phyloP scores from a whole-genome alignment of 2,329 filamentous ascomycete species.

The Microsporum canis region DNA sequence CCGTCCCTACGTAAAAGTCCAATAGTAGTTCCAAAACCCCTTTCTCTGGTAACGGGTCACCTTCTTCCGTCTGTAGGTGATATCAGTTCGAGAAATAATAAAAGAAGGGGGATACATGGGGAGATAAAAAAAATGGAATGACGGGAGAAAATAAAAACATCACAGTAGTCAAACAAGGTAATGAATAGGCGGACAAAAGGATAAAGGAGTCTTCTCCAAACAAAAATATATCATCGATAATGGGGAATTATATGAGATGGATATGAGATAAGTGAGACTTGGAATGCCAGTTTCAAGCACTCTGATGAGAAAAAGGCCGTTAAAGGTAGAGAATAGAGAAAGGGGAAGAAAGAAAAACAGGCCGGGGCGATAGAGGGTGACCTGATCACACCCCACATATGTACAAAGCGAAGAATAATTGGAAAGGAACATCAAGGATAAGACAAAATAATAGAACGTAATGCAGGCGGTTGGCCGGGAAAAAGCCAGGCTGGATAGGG shows the following conservation, averaged over 20 bases:
- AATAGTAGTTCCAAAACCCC: not conserved
- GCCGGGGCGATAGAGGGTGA: not conserved
- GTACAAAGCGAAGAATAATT: not conserved
- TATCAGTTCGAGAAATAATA: not conserved
- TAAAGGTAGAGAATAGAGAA: not conserved
- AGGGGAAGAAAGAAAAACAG: not conserved
- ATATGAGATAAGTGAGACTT: not conserved
- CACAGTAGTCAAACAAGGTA: not conserved
- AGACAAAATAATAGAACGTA: slow-evolving; percentile 1
- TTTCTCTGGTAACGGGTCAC: not conserved
- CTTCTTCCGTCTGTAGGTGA: not conserved
- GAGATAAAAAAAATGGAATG: not conserved
- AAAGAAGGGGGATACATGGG: not conserved
- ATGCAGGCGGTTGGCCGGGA: not conserved
- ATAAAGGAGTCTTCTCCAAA: not conserved
- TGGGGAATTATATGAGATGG: not conserved
- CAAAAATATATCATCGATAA: not conserved
- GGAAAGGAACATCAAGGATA: not conserved
- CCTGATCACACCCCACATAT: not conserved
- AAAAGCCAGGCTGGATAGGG: not conserved
- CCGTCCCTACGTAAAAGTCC: not conserved
- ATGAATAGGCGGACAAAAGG: not conserved
- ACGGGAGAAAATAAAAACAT: not conserved
- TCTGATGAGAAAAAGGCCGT: not conserved
- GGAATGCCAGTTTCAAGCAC: slow-evolving; percentile 3